Percentiles rank a stretch among this genome's conserved stretches.
These are phyloP conservation scores for Agaricus subrufescens DNA, from an alignment of 768 basidiomycete species.

Conservation along the genomic window DNA sequence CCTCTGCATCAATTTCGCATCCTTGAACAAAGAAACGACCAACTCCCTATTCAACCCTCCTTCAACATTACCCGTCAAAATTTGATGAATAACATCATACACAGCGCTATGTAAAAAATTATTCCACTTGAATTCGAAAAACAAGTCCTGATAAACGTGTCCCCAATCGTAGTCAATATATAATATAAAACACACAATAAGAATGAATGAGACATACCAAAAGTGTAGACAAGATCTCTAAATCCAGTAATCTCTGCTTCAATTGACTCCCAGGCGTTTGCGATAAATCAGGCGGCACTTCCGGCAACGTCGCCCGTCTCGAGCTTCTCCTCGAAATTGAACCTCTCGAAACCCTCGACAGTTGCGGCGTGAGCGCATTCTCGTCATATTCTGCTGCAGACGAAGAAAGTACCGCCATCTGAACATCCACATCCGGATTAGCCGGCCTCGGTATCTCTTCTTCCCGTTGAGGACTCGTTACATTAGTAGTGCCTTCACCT, in stretches of 20 bases:
- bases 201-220: slow-evolving; percentile 51
- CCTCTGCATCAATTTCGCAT: slow-evolving; percentile 75
- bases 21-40: slow-evolving; percentile 79
- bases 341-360: neutral
- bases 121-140: slow-evolving; percentile 96
- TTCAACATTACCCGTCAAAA: slow-evolving; percentile 84
- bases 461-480: neutral
- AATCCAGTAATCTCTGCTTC: slow-evolving; percentile 74
- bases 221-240: slow-evolving; percentile 68
- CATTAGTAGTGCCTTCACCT: neutral
- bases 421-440: neutral
- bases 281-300: slow-evolving; percentile 27
- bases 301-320: slow-evolving; percentile 35
- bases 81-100: slow-evolving; percentile 94
- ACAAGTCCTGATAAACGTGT: slow-evolving; percentile 60
- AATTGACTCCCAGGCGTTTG: slow-evolving; percentile 72
- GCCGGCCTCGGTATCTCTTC: neutral
- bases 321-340: slow-evolving; percentile 49
- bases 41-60: slow-evolving; percentile 82
- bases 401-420: neutral
- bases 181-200: neutral
- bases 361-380: slow-evolving; percentile 6
- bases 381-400: neutral
- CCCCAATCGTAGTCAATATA: no score
- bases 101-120: slow-evolving; percentile 97